phyloP scores from a whole-genome alignment of 306 rosid species.

The Boehmeria nivea region DNA sequence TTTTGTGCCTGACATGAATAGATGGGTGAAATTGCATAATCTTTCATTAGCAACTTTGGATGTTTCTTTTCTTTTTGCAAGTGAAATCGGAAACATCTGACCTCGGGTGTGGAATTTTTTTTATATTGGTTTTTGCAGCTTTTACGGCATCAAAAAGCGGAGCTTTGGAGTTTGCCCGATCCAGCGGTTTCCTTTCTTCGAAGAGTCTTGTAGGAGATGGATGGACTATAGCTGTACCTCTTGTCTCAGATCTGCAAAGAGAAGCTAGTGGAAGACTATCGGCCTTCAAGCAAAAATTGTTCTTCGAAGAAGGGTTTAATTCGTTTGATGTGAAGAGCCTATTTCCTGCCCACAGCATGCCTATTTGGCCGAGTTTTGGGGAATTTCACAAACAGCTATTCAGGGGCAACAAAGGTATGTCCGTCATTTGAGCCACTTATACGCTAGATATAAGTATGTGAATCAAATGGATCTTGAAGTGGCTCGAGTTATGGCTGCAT shows the following conservation, averaged over 20 bases:
- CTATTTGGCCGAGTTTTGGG: conserved; percentile 40
- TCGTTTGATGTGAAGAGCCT: conserved; percentile 42
- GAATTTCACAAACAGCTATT: conserved; percentile 40
- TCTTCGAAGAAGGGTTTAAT: conserved; percentile 42
- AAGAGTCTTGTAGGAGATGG: conserved; percentile 21
- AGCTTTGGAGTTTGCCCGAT: conserved; percentile 39
- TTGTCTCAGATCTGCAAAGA: conserved; percentile 50
- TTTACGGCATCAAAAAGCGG: conserved; percentile 47
- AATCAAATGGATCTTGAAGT: too few relatives aligned
- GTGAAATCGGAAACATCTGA: background rate
- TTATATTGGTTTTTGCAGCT: conserved; percentile 36
- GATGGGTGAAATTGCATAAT: too few relatives aligned
- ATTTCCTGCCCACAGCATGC: conserved; percentile 31
- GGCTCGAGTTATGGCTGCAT: too few relatives aligned
- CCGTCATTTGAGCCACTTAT: too few relatives aligned
- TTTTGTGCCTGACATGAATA: too few relatives aligned
- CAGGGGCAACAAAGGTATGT: conserved; percentile 51
- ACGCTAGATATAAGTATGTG: too few relatives aligned
- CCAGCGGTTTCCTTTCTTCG: conserved; percentile 28
- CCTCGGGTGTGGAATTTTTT: too few relatives aligned
- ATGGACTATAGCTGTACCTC: too few relatives aligned
- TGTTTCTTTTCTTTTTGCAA: too few relatives aligned
- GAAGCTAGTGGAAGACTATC: conserved; percentile 45
- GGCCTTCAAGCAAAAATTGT: conserved; percentile 38
- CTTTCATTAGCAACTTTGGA: too few relatives aligned